phyloP scores from a whole-genome alignment of 306 rosid genomes.

The Abrus pulchellus region DNA sequence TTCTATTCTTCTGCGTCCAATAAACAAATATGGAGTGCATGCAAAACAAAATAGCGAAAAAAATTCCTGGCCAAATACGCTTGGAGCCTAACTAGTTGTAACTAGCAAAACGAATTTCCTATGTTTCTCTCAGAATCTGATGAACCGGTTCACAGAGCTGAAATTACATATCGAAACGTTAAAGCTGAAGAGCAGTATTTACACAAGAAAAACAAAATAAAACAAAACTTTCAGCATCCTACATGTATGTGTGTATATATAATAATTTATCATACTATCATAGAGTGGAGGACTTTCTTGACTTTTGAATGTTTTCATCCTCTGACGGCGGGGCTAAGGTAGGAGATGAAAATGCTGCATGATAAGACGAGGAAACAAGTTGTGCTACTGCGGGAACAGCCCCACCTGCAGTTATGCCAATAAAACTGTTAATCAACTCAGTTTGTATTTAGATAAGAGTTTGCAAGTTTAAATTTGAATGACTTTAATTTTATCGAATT shows the following conservation, averaged over 20 bases:
- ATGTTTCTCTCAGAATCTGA: not conserved
- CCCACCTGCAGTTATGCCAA: conserved; percentile 64
- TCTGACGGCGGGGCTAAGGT: conserved; percentile 54
- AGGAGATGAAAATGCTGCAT: conserved; percentile 58
- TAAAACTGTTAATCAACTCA: conserved; percentile 8
- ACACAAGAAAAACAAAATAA: not conserved
- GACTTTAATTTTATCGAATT: too few species aligned
- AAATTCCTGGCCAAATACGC: not conserved
- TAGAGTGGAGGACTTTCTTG: conserved; percentile 64
- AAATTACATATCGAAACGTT: not conserved
- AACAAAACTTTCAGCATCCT: not conserved
- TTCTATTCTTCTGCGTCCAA: too few species aligned
- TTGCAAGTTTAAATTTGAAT: too few species aligned
- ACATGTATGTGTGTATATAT: not conserved
- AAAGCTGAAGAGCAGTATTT: conserved; percentile 30
- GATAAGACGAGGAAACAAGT: conserved; percentile 75
- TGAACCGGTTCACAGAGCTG: not conserved
- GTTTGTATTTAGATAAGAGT: not conserved
- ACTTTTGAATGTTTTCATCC: conserved; percentile 59
- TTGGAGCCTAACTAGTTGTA: not conserved
- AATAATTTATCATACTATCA: not conserved
- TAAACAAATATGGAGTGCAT: too few species aligned
- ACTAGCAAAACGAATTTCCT: not conserved
- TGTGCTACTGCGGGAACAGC: conserved; percentile 74
- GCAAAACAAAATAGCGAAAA: not conserved